A percentile compares a stretch with the other conserved stretches of the same genome.
Conservation (phyloP, 2,329 filamentous ascomycete genomes). For the Fusarium penzigii region DNA sequence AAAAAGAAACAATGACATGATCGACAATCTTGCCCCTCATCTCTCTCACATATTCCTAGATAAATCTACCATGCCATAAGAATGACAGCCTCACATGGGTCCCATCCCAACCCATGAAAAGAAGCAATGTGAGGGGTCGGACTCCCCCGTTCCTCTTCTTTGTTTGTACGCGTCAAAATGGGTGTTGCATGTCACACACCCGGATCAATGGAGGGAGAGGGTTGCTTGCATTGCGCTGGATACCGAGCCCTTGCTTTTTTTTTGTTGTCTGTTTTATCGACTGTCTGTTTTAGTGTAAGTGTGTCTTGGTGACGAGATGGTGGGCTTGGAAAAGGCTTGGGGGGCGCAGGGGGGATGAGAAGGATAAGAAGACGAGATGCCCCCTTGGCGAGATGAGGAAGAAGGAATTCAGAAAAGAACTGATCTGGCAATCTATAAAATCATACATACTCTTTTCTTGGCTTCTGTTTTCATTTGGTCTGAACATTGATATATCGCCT, state of each 20-base stretch:
- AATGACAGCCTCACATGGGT: too few relatives aligned
- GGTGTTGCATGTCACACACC: conserved; percentile 4
- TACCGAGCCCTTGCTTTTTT: neutral
- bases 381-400: conserved; percentile 2
- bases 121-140: conserved; percentile 20
- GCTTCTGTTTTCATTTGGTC: neutral
- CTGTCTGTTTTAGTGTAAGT: neutral
- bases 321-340: neutral
- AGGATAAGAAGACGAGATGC: conserved; percentile 23
- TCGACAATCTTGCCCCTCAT: neutral
- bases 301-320: neutral
- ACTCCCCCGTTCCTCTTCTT: conserved; percentile 7
- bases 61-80: too few relatives aligned
- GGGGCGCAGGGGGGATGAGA: neutral
- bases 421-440: neutral
- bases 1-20: neutral
- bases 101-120: neutral
- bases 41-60: neutral
- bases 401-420: neutral
- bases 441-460: conserved; percentile 1
- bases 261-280: neutral
- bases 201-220: conserved; percentile 19
- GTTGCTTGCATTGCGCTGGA: neutral
- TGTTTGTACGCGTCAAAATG: neutral
- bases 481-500: conserved; percentile 3